Percentiles rank a stretch among this genome's conserved stretches.
These are phyloP conservation scores for Dactylellina drechsleri DNA, from an alignment of 2,329 filamentous ascomycete genomes.

Conservation along the genomic window DNA sequence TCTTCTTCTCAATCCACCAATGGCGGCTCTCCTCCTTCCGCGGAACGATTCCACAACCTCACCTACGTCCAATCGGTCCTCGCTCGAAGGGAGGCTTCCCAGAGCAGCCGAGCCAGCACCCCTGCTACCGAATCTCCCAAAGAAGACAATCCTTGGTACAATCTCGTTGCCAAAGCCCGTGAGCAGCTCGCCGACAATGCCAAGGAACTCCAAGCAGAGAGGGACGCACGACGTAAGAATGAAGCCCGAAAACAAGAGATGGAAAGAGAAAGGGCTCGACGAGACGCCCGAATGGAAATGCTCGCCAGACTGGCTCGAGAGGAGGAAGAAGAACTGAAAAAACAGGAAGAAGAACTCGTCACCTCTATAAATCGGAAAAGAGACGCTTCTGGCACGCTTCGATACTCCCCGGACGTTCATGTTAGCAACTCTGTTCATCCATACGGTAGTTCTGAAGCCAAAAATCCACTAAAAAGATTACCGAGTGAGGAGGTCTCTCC, in stretches of 20 bases:
- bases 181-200: slow-evolving; percentile 40
- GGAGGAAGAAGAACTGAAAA: slow-evolving; percentile 22
- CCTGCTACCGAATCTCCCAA: slow-evolving; percentile 15
- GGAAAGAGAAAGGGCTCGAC: slow-evolving; percentile 29
- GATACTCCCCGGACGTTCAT: slow-evolving; percentile 41
- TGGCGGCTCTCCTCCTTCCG: slow-evolving; percentile 10
- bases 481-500: slow-evolving; percentile 21
- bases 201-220: slow-evolving; percentile 34
- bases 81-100: slow-evolving; percentile 34
- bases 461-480: slow-evolving; percentile 41
- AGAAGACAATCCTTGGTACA: slow-evolving; percentile 29
- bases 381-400: slow-evolving; percentile 35
- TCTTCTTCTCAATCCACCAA: neutral
- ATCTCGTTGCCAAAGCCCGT: slow-evolving; percentile 32
- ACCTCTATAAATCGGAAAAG: slow-evolving; percentile 34
- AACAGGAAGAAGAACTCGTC: slow-evolving; percentile 33
- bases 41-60: slow-evolving; percentile 32
- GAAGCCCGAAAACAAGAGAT: slow-evolving; percentile 39
- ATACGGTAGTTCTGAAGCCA: slow-evolving; percentile 16
- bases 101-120: slow-evolving; percentile 39
- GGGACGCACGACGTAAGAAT: slow-evolving; percentile 28
- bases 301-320: slow-evolving; percentile 38
- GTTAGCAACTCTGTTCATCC: slow-evolving; percentile 36
- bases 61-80: slow-evolving; percentile 48
- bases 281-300: slow-evolving; percentile 47